phyloP scores from a whole-genome alignment of 2,329 filamentous ascomycete species.

The Lachnellula hyalina region DNA sequence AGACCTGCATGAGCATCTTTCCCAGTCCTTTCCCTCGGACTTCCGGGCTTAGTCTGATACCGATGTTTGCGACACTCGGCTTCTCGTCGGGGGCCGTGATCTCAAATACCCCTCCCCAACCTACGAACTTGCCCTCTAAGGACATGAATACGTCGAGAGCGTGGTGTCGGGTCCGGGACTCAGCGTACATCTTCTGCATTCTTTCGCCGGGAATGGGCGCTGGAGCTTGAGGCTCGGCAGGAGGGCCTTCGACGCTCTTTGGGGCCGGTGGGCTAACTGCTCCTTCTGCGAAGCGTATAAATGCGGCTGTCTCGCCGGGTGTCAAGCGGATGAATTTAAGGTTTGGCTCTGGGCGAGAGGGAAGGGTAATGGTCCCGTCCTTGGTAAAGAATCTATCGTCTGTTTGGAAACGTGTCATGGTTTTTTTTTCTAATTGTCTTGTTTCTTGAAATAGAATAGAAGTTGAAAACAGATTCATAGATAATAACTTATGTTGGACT shows the following conservation, averaged over 20 bases:
- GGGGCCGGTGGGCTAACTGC: background rate
- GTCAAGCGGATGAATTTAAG: slow-evolving; percentile 12
- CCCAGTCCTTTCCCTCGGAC: slow-evolving; percentile 9
- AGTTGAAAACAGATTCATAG: too few relatives aligned
- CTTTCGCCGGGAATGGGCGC: background rate
- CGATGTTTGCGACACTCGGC: slow-evolving; percentile 5
- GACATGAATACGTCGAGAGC: slow-evolving; percentile 4
- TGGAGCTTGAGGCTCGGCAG: too few relatives aligned
- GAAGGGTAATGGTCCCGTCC: slow-evolving; percentile 12
- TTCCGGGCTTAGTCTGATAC: background rate
- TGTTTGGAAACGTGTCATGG: slow-evolving; percentile 6
- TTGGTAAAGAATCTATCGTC: slow-evolving; percentile 12
- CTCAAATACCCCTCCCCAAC: background rate
- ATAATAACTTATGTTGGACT: too few relatives aligned
- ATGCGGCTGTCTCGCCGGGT: background rate
- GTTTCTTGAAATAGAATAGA: background rate
- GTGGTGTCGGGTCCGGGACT: background rate
- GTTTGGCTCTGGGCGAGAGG: slow-evolving; percentile 3
- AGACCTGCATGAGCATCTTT: slow-evolving; percentile 3
- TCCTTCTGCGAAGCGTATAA: background rate
- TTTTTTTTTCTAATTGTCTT: slow-evolving; percentile 1
- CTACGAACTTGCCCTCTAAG: background rate
- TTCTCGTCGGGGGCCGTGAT: background rate
- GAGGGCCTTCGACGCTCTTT: too few relatives aligned
- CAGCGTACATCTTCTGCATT: slow-evolving; percentile 2